Evolutionary conservation across 31 red algal genomes (phyloP), one percentile per base, ranked within the genome.

Genomic region (Porphyra umbilicalis): DNA sequence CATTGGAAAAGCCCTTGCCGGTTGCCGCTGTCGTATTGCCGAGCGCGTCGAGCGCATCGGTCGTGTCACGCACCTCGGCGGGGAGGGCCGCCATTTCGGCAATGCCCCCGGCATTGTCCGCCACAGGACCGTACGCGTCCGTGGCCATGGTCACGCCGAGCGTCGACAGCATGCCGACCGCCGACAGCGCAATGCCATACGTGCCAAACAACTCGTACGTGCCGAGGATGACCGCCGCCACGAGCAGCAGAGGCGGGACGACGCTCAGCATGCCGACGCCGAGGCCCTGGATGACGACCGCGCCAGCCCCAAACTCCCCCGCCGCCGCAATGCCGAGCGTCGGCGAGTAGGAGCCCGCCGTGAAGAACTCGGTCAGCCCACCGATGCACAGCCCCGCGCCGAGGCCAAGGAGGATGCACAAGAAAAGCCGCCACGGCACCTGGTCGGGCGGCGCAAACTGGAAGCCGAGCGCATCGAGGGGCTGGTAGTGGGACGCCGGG

Each of bases 41-140:
- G n/a, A 95, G 75, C n/a, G 85, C 90, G 75, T 95, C 92, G 25
- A 95, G 86, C 32, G 81, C 85, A 84, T 95, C 92, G 29, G 92
- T 95, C n/a, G 79, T 93, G 42, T 95, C 90, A 18, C 92, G 80
- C 18, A 89, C 85, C 38, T 37, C 18, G 25, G 76, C 35, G 16
- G 75, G 85, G 35, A 92, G 75, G 32, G 57, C 83, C 8, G 90
- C 85, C 92, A 95, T 95, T 79, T 95, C 92, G 10, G 92, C 92
- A 84, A 95, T 95, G 10, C 92, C 92, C 10, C 92, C 92, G 8
- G 92, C 92, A 79, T 95, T 95, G 74, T 95, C 92, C 31, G 92
- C 89, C 15, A 95, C 86, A 2, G 92, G 92, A 6, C 92, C 92
- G 78, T 92, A 95, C 9, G 86, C 90, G 39, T 95, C 92, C 10